These are phyloP conservation scores for Cornus kousa DNA, from an alignment of 148 eudicot species.

Conservation along the genomic window DNA sequence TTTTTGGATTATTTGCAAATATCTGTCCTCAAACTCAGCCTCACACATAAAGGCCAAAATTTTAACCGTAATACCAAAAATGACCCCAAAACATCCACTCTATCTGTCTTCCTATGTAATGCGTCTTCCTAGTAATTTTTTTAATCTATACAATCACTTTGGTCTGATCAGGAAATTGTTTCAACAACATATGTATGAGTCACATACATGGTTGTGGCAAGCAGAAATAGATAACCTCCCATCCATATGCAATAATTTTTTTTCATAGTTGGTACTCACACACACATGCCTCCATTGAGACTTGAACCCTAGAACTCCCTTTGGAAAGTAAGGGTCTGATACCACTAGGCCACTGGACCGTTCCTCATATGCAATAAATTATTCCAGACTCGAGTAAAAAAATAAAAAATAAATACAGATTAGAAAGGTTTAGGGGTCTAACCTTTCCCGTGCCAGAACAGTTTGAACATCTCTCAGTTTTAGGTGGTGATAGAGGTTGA, in stretches of 20 bases:
- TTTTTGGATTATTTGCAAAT: too few relatives aligned
- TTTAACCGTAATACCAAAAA: too few relatives aligned
- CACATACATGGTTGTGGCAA: background rate
- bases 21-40: too few relatives aligned
- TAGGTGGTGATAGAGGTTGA: constrained; percentile 72
- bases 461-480: constrained; percentile 78
- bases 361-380: background rate
- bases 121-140: too few relatives aligned
- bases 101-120: too few relatives aligned
- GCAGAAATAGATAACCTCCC: background rate
- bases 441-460: constrained; percentile 97
- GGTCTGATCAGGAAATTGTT: background rate
- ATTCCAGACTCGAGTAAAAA: background rate
- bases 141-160: background rate
- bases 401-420: background rate
- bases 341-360: too few relatives aligned
- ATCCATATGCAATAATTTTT: background rate
- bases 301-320: too few relatives aligned
- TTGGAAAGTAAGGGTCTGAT: too few relatives aligned
- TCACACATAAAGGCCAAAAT: too few relatives aligned
- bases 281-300: too few relatives aligned
- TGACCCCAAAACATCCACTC: too few relatives aligned
- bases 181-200: background rate
- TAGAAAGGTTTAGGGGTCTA: constrained; percentile 3
- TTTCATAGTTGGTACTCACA: too few relatives aligned